A percentile compares a stretch with the other conserved stretches of the same genome.
Conservation (phyloP, 176 grass and related monocot species). For the Cenchrus americanus region DNA sequence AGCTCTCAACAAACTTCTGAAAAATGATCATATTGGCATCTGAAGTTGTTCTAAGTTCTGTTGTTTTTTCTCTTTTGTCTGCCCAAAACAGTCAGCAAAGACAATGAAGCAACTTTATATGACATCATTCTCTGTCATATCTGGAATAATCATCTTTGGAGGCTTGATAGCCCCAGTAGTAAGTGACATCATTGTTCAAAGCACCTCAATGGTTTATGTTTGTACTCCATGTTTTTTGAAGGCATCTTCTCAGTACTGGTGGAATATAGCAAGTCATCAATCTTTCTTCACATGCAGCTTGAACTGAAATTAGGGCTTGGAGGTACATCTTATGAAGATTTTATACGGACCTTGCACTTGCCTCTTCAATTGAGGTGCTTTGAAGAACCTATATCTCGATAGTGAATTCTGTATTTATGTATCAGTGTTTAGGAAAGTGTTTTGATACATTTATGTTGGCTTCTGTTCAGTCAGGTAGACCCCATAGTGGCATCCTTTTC, state of each 20-base stretch:
- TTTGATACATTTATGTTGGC: conserved; percentile 5
- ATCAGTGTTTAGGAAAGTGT: conserved; percentile 20
- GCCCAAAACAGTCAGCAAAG: conserved; percentile 69
- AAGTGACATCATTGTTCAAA: conserved; percentile 40
- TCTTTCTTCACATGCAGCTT: conserved; percentile 55
- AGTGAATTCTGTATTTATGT: conserved; percentile 28
- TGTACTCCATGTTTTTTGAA: background rate
- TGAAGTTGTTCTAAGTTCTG: conserved; percentile 11
- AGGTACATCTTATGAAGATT: conserved; percentile 94
- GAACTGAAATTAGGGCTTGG: conserved; percentile 93
- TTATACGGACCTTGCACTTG: conserved; percentile 78
- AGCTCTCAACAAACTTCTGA: conserved; percentile 15
- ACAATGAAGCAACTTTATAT: conserved; percentile 96
- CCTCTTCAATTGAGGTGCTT: conserved; percentile 88
- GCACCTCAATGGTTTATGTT: conserved; percentile 8
- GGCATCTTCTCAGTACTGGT: conserved; percentile 23
- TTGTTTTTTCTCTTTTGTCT: conserved; percentile 21
- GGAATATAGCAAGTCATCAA: conserved; percentile 8
- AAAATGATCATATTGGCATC: conserved; percentile 15
- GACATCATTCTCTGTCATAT: conserved; percentile 82
- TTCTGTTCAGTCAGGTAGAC: conserved; percentile 80
- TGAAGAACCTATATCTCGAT: background rate
- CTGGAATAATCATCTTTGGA: conserved; percentile 90
- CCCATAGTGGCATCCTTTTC: conserved; percentile 97
- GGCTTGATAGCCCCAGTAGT: conserved; percentile 79